Evolutionary conservation across 2,329 filamentous ascomycete genomes (phyloP), one percentile per base, ranked within the genome.

Genomic region (Fusarium tricinctum): DNA sequence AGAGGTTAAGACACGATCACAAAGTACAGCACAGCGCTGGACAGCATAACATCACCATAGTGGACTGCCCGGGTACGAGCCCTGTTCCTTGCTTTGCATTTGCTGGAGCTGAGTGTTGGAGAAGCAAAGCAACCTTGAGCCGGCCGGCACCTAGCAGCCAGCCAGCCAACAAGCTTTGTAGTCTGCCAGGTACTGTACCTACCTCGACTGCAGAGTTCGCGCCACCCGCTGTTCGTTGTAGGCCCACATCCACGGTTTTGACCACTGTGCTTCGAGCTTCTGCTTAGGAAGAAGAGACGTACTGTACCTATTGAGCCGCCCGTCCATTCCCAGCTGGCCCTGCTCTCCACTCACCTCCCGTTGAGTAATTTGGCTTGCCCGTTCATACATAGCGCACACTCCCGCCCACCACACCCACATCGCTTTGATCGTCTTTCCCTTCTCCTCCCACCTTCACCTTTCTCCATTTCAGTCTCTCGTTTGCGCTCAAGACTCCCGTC

Each of bases 401-500:
- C 60, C 68, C 69, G 56, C 74, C 71, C 69, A 65, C 47, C 66
- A 69, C 69, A 68, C 66, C 71, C 70, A 73, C 70, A 43, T 58
- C 54, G 52, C 69, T 65, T 67, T 64, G 45, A 40, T 64, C 66
- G 57, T 66, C 46, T 69, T 70, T 70, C 68, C 71, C 69, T 65
- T 68, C 65, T 65, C 67, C 67, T 73, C 64, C 71, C 73, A 68
- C 67, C 69, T 72, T 75, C 75, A 73, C 72, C 70, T 73, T 75
- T 65, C 68, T 70, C 73, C 63, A 75, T 79, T 73, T 70, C 74
- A 74, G 74, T 78, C 77, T 63, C 70, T 77, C 77, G 66, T 78
- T 75, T 75, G 71, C 70, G 70, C 65, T 58, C 62, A 68, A 73
- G 63, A 67, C 63, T 58, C 58, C 63, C 62, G 63, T 61, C 66